Conservation (phyloP, 2,329 filamentous ascomycete species). For the Byssochlamys sp. region DNA sequence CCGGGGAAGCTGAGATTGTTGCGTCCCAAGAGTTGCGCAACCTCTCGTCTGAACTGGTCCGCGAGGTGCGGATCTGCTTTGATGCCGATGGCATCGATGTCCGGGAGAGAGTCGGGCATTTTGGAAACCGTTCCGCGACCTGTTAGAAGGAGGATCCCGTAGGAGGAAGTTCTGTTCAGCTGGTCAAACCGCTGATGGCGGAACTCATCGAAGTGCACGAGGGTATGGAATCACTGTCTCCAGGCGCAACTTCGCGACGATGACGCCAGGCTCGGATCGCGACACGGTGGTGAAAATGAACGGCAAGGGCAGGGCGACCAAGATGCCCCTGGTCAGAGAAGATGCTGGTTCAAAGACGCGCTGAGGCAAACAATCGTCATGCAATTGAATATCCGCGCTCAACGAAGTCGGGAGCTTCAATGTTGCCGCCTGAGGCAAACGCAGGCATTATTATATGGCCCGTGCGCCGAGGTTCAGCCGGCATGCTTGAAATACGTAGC, state of each 20-base stretch:
- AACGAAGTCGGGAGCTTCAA: background rate
- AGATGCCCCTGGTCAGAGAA: background rate
- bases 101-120: conserved; percentile 33
- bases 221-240: background rate
- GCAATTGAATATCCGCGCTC: background rate
- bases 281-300: background rate
- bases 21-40: conserved; percentile 65
- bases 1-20: conserved; percentile 65
- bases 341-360: background rate
- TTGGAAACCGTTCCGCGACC: conserved; percentile 1
- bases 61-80: conserved; percentile 56
- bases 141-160: background rate
- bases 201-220: background rate
- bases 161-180: background rate
- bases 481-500: background rate
- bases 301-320: background rate
- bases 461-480: background rate
- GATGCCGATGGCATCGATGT: conserved; percentile 44
- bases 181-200: background rate
- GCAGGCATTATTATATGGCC: background rate
- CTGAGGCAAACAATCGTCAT: background rate
- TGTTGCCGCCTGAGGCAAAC: conserved; percentile 1
- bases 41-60: conserved; percentile 56
- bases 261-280: background rate
- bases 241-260: background rate